Conservation (phyloP, 2,329 filamentous ascomycete genomes). For the Curvularia verruculosa region DNA sequence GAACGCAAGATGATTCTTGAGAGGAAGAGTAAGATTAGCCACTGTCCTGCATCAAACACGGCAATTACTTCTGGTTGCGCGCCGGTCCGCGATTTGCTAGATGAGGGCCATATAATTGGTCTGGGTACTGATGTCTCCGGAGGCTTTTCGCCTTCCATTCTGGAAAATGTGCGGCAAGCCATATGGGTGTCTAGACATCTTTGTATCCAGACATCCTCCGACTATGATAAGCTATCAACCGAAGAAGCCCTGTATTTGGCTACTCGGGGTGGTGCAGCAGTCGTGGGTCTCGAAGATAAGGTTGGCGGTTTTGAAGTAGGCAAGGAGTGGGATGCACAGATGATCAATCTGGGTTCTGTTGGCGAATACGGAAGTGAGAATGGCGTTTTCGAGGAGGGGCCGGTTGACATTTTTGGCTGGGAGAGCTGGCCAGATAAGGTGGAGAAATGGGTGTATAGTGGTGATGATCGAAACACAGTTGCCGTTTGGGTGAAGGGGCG, state of each 20-base stretch:
- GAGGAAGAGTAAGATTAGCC: slow-evolving; percentile 71
- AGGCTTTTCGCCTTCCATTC: slow-evolving; percentile 80
- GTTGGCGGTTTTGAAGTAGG: slow-evolving; percentile 85
- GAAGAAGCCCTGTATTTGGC: slow-evolving; percentile 87
- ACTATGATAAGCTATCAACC: slow-evolving; percentile 71
- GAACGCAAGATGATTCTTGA: slow-evolving; percentile 70
- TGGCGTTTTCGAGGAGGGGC: slow-evolving; percentile 60
- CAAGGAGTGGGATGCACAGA: slow-evolving; percentile 89
- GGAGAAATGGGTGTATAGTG: slow-evolving; percentile 93
- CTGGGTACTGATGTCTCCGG: slow-evolving; percentile 91
- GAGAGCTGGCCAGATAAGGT: slow-evolving; percentile 86
- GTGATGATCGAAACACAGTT: slow-evolving; percentile 88
- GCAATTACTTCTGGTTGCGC: slow-evolving; percentile 80
- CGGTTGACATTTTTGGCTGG: slow-evolving; percentile 89
- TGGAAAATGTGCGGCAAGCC: slow-evolving; percentile 84
- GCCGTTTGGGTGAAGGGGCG: slow-evolving; percentile 88
- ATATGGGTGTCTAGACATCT: slow-evolving; percentile 77
- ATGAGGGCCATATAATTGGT: slow-evolving; percentile 77
- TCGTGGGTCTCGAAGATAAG: slow-evolving; percentile 73
- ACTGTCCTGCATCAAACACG: slow-evolving; percentile 88
- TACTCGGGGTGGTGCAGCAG: slow-evolving; percentile 83
- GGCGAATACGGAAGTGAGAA: slow-evolving; percentile 35
- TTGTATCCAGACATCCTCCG: slow-evolving; percentile 56
- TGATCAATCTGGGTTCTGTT: slow-evolving; percentile 67
- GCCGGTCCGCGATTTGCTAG: slow-evolving; percentile 74